phyloP scores from a whole-genome alignment of 2,329 filamentous ascomycete genomes.

The Cyanodermella asteris region DNA sequence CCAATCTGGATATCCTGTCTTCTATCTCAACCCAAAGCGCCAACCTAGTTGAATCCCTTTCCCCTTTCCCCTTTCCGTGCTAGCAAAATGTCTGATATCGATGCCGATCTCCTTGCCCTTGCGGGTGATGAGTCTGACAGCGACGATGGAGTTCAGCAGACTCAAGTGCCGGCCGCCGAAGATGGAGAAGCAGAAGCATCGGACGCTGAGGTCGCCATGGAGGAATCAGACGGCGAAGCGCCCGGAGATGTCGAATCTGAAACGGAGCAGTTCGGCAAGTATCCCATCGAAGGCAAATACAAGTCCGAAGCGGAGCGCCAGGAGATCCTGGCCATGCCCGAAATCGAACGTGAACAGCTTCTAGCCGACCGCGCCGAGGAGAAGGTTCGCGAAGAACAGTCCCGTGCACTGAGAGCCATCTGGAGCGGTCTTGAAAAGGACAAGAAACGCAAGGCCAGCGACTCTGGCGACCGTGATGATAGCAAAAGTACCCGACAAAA shows the following conservation, averaged over 20 bases:
- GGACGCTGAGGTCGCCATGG: too few relatives aligned
- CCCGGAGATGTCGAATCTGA: constrained; percentile 32
- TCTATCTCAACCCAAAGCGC: too few relatives aligned
- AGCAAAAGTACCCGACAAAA: constrained; percentile 51
- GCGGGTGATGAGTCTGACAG: constrained; percentile 47
- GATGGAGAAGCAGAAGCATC: too few relatives aligned
- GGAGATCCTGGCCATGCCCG: constrained; percentile 64
- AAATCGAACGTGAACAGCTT: constrained; percentile 77
- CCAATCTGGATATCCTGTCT: too few relatives aligned
- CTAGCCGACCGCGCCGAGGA: constrained; percentile 71
- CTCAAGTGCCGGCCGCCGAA: too few relatives aligned
- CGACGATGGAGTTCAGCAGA: constrained; percentile 27
- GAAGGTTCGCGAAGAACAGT: constrained; percentile 62
- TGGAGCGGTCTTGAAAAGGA: constrained; percentile 45
- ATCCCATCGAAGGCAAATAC: constrained; percentile 77
- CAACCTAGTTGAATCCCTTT: too few relatives aligned
- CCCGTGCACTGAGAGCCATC: constrained; percentile 58
- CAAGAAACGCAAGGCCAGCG: constrained; percentile 56
- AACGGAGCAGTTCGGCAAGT: too few relatives aligned
- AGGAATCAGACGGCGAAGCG: constrained; percentile 13
- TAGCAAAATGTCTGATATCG: constrained; percentile 64
- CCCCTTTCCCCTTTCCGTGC: too few relatives aligned
- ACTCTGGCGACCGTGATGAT: constrained; percentile 58
- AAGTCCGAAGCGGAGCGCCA: constrained; percentile 50
- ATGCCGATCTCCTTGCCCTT: constrained; percentile 82